phyloP scores from a whole-genome alignment of 768 basidiomycete genomes.

The Glaciozyma antarctica region DNA sequence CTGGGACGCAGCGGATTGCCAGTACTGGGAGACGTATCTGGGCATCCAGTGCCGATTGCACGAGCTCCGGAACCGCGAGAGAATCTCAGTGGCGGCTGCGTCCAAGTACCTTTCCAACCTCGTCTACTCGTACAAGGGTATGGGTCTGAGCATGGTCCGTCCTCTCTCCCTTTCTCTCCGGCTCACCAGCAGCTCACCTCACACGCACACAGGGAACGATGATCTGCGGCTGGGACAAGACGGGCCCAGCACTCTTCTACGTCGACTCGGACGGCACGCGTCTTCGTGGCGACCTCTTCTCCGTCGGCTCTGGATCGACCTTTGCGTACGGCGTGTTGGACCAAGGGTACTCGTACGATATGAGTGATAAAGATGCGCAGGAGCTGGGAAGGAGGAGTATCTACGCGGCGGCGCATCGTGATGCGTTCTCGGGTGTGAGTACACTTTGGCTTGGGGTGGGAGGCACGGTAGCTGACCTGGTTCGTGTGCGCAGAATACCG shows the following conservation, averaged over 20 bases:
- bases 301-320: conserved; percentile 94
- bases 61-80: conserved; percentile 87
- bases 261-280: conserved; percentile 96
- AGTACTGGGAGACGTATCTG: conserved; percentile 99
- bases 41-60: conserved; percentile 95
- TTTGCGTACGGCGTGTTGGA: conserved; percentile 99
- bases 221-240: conserved; percentile 99
- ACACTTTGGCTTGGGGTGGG: conserved; percentile 47
- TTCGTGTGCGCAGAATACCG: conserved; percentile 54
- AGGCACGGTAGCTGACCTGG: conserved; percentile 89
- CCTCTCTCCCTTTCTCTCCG: not conserved
- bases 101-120: conserved; percentile 96
- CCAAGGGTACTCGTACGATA: conserved; percentile 83
- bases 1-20: conserved; percentile 64
- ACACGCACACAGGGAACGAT: conserved; percentile 68
- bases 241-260: conserved; percentile 93
- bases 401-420: conserved; percentile 91
- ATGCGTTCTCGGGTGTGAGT: conserved; percentile 69
- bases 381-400: conserved; percentile 89
- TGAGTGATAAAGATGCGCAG: conserved; percentile 84
- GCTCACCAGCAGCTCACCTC: not conserved
- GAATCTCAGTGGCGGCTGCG: conserved; percentile 98
- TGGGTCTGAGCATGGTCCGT: conserved; percentile 96
- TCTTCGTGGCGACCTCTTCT: conserved; percentile 93
- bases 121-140: conserved; percentile 96